Evolutionary conservation across 2,329 filamentous ascomycete species (phyloP), one percentile per base, ranked within the genome.

Genomic region (Trichoderma atrobrunneum): DNA sequence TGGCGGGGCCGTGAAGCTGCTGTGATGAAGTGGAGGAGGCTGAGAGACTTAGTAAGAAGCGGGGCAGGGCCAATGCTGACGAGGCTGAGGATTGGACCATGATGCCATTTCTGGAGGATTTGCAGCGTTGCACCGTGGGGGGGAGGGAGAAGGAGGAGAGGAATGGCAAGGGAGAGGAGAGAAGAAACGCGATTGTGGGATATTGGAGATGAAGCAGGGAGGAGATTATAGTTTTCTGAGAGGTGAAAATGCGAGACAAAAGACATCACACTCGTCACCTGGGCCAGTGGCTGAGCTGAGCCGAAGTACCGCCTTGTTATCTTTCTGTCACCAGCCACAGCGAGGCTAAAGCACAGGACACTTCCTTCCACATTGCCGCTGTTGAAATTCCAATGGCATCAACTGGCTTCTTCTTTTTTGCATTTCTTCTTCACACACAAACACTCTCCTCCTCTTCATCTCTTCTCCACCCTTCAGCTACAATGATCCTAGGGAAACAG

Each of bases 1-100:
- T 43, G 54, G 64, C 64, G 64, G 62, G 51, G 51, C 64, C 64
- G 16, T 60, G 65, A 68, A 36, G 65, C 54, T 68, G 65, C 34
- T 59, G 56, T 28, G 65, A 60, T 48, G 65, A 24, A 48, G 34
- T 60, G 65, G 65, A 68, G 65, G 56, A 68, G 65, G 54, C 65
- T 68, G 65, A 68, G 26, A 48, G 65, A 68, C 65, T 68, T 68
- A 68, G 65, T 68, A 68, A 68, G 65, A 68, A 68, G 65, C 65
- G 65, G 65, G 65, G 65, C 65, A 60, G 21, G 32, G 65, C 36
- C 65, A 34, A 21, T 26, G 65, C 18, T 34, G 65, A 48, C 65
- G 65, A 68, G 65, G 65, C 65, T 68, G 65, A 59, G 65, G 34
- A 56, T 21, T 68, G 65, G 21, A 32, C 34, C 65, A 68, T 68